Percentiles rank a stretch among this genome's conserved stretches.
Evolutionary conservation across 306 rosid genomes (phyloP).

Genomic region (Cicer pinnatifidum): DNA sequence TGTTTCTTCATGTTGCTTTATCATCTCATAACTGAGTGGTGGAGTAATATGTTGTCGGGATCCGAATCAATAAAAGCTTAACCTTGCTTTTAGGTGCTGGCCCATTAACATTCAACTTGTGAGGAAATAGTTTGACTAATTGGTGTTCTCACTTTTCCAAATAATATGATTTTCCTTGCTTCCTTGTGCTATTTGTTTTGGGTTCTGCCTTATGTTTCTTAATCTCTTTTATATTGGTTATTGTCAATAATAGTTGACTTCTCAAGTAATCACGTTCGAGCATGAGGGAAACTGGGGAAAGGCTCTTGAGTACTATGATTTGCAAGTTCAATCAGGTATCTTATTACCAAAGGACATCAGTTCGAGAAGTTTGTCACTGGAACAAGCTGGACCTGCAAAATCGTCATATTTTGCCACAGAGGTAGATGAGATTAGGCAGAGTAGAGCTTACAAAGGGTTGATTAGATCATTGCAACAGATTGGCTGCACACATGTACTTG

Average conservation of each 20-base stretch:
- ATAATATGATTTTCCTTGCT: slow-evolving; percentile 28
- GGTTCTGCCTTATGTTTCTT: slow-evolving; percentile 16
- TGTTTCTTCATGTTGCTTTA: slow-evolving; percentile 26
- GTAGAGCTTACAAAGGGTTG: slow-evolving; percentile 81
- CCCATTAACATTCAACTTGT: slow-evolving; percentile 2
- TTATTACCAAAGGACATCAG: slow-evolving; percentile 49
- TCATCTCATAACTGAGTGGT: slow-evolving; percentile 7
- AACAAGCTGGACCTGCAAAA: slow-evolving; percentile 48
- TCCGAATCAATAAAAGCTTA: slow-evolving; percentile 17
- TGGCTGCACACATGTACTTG: slow-evolving; percentile 87
- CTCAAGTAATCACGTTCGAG: slow-evolving; percentile 86
- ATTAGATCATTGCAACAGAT: slow-evolving; percentile 85
- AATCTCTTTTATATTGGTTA: slow-evolving; percentile 44
- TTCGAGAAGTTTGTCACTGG: slow-evolving; percentile 51
- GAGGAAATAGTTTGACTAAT: slow-evolving; percentile 11
- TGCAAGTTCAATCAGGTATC: slow-evolving; percentile 77
- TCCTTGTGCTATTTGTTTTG: slow-evolving; percentile 15
- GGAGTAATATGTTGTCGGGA: not conserved
- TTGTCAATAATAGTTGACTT: slow-evolving; percentile 61
- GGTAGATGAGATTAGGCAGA: slow-evolving; percentile 56
- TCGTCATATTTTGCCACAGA: slow-evolving; percentile 47
- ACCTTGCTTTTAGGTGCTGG: slow-evolving; percentile 14
- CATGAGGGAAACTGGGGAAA: slow-evolving; percentile 98
- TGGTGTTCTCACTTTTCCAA: not conserved
- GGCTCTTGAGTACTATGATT: slow-evolving; percentile 93